A percentile compares a stretch with the other conserved stretches of the same genome.
These are phyloP conservation scores for Medicago ruthenica DNA, from an alignment of 306 rosid species.

Conservation along the genomic window DNA sequence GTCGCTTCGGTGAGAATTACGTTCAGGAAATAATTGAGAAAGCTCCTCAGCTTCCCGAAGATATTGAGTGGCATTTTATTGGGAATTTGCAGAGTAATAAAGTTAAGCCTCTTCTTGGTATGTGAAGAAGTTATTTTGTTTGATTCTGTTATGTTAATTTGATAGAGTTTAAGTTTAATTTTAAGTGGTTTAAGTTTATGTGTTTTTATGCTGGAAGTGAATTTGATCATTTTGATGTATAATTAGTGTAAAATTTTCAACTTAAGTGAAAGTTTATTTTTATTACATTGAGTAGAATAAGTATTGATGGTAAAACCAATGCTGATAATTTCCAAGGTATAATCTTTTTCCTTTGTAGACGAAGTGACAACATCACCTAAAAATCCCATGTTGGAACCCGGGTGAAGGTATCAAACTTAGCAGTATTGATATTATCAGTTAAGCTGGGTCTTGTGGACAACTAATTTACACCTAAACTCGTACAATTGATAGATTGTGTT, in stretches of 20 bases:
- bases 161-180: not conserved
- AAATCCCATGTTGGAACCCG: too few relatives aligned
- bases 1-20: conserved; percentile 91
- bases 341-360: too few relatives aligned
- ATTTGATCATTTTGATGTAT: not conserved
- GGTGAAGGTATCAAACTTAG: too few relatives aligned
- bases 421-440: too few relatives aligned
- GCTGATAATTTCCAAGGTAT: not conserved
- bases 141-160: not conserved
- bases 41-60: conserved; percentile 94
- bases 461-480: not conserved
- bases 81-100: conserved; percentile 94
- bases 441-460: too few relatives aligned
- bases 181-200: not conserved
- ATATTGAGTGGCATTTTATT: conserved; percentile 88
- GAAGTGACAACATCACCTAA: too few relatives aligned
- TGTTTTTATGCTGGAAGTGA: not conserved
- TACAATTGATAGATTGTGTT: not conserved
- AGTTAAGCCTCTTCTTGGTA: conserved; percentile 83
- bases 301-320: not conserved
- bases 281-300: not conserved
- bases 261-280: not conserved
- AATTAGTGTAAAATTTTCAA: not conserved
- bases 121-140: conserved; percentile 29
- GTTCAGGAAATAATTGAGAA: conserved; percentile 84